Conservation (phyloP, 768 basidiomycete genomes). For the Termitomyces sp. region DNA sequence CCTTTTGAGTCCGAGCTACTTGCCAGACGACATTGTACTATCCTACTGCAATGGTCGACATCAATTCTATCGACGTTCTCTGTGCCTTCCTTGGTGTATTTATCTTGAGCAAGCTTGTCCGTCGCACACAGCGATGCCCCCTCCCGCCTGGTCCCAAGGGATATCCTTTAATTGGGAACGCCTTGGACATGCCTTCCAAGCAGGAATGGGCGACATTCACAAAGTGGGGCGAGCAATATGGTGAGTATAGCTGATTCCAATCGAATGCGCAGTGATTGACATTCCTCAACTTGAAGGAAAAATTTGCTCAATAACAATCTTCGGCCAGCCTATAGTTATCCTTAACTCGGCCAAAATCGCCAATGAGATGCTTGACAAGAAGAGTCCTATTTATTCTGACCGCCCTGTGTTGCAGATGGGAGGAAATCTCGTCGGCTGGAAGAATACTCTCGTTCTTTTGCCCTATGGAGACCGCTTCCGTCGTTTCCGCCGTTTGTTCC, state of each 20-base stretch:
- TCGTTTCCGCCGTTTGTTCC: conserved; percentile 50
- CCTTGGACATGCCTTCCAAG: conserved; percentile 50
- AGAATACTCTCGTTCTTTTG: conserved; percentile 52
- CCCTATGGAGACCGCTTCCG: conserved; percentile 59
- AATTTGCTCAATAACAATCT: conserved; percentile 56
- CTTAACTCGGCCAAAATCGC: conserved; percentile 52
- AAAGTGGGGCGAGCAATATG: conserved; percentile 52
- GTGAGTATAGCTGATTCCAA: conserved; percentile 25
- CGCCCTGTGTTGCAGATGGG: conserved; percentile 57
- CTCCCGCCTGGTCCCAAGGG: conserved; percentile 54
- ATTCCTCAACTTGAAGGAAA: conserved; percentile 39
- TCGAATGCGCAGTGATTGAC: not conserved
- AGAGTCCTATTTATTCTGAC: conserved; percentile 65
- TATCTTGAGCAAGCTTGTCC: conserved; percentile 33
- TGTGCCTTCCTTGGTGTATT: conserved; percentile 33
- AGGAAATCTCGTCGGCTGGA: conserved; percentile 58
- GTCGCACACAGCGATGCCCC: conserved; percentile 21
- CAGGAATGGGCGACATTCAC: conserved; percentile 53
- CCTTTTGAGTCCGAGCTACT: conserved; percentile 21
- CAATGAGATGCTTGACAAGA: conserved; percentile 63
- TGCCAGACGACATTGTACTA: conserved; percentile 25
- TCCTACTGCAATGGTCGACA: conserved; percentile 17
- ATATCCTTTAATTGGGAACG: conserved; percentile 53
- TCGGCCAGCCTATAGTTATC: conserved; percentile 59
- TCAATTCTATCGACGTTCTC: conserved; percentile 31